Evolutionary conservation across 2,329 filamentous ascomycete species (phyloP).

Genomic region (Neofusicoccum kwambonambiense): DNA sequence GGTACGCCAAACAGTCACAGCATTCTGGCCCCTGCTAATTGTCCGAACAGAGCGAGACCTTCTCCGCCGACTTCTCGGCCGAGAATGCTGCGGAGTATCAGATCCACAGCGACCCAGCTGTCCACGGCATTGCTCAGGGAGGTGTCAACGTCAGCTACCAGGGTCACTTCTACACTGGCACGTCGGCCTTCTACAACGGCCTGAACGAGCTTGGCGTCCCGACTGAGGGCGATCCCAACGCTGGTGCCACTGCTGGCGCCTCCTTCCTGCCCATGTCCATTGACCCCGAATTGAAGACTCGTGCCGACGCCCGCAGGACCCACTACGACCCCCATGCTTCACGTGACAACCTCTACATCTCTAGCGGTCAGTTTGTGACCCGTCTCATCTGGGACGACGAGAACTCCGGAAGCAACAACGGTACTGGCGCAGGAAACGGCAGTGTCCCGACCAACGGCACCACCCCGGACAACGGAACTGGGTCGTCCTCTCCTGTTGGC

Average conservation of each 20-base stretch:
- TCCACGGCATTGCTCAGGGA: conserved; percentile 24
- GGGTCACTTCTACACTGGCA: conserved; percentile 25
- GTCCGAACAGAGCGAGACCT: conserved; percentile 25
- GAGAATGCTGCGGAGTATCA: conserved; percentile 25
- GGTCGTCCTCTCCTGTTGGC: background rate
- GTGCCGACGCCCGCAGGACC: conserved; percentile 29
- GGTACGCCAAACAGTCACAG: conserved; percentile 2
- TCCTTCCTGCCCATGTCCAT: conserved; percentile 26
- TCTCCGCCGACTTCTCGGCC: conserved; percentile 23
- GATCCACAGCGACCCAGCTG: conserved; percentile 26
- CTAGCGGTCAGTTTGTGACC: conserved; percentile 14
- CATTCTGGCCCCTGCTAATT: background rate
- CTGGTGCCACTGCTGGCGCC: background rate
- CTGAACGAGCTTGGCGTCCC: conserved; percentile 14
- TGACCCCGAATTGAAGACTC: conserved; percentile 27
- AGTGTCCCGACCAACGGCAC: no score
- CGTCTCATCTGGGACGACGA: conserved; percentile 7
- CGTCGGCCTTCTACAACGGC: conserved; percentile 25
- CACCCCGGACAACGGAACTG: background rate
- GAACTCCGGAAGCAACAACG: background rate
- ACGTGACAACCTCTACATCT: conserved; percentile 26
- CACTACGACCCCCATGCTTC: conserved; percentile 31
- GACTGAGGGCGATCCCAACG: conserved; percentile 1
- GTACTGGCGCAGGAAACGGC: background rate
- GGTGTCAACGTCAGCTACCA: conserved; percentile 28